Evolutionary conservation across 805 yeast genomes (phyloP), one percentile per base, ranked within the genome.

Genomic region (Pichia gijzeniarum): DNA sequence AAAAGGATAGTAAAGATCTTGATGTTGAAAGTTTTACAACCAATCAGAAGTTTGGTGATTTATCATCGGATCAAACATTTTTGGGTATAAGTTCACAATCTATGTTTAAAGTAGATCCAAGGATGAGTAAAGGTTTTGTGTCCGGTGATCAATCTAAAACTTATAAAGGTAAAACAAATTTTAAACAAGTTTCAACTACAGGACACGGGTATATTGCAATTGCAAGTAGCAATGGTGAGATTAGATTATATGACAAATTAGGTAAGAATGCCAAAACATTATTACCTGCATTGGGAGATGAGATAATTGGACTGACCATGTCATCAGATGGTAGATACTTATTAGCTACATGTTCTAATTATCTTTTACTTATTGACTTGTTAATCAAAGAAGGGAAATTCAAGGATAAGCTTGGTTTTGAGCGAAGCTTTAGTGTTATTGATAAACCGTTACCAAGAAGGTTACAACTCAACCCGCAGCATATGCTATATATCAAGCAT

Each of bases 301-400:
- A 78, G 2, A 76, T 85, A 41, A 64, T 73, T 34, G 84, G 85
- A 19, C 54, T 85, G 17, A 90, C 85, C 48, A 79, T 77, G 1
- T 79, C 95, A 5, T 76, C 83, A 18, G 90, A 85, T 60, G 96
- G 96, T 48, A 71, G 77, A 53, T 89, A 88, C 83, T 57, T 88
- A 35, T 67, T 89, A 48, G 93, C 89, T 2, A 89, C 96, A 0
- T 85, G 91, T 67, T 71, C 73, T 55, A 76, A 78, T 1, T 85
- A 85, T 57, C 64, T 89, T 49, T 67, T 89, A 44, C 70, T 89
- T 38, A 70, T 87, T 49, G 93, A 88, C 62, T 69, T 80, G 13
- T 67, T 71, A 34, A 79, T 83, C 47, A 78, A 77, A 47, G 73
- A 71, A 3, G 89, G 87, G 40, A 73, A 73, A 55, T 70, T 82